Conservation (phyloP, 495 filamentous ascomycete species). For the Amorphotheca resinae region DNA sequence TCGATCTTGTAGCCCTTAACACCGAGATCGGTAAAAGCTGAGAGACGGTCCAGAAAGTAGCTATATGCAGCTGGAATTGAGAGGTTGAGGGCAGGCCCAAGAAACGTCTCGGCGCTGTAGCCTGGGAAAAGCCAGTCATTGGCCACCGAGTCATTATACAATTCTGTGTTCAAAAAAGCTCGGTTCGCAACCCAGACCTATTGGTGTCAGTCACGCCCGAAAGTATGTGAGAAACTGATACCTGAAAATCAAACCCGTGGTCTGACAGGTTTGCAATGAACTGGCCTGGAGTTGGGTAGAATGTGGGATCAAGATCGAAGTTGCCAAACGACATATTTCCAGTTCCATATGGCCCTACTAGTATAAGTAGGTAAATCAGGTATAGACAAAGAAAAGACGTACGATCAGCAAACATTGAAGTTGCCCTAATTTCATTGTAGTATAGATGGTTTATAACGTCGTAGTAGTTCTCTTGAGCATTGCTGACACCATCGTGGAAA, state of each 20-base stretch:
- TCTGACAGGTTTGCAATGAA: conserved; percentile 21
- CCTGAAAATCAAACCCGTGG: conserved; percentile 20
- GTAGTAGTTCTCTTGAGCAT: conserved; percentile 23
- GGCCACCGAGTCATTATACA: conserved; percentile 15
- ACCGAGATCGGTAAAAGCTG: conserved; percentile 20
- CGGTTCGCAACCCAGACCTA: conserved; percentile 24
- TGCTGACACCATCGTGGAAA: conserved; percentile 22
- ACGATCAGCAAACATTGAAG: conserved; percentile 22
- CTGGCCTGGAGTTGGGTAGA: conserved; percentile 18
- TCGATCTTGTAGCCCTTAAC: conserved; percentile 27
- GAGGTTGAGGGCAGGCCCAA: conserved; percentile 23
- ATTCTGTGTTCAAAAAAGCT: conserved; percentile 18
- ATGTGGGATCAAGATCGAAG: conserved; percentile 24
- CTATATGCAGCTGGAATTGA: conserved; percentile 23
- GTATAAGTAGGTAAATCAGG: not conserved
- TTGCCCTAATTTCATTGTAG: conserved; percentile 20
- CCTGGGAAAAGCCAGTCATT: conserved; percentile 20
- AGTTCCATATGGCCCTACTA: conserved; percentile 21
- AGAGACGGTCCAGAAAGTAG: conserved; percentile 21
- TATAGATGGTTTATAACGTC: conserved; percentile 24
- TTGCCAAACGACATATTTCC: conserved; percentile 24
- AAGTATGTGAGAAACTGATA: not conserved
- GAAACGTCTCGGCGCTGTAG: conserved; percentile 13
- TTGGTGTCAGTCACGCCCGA: not conserved
- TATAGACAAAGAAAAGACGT: not conserved